A percentile compares a stretch with the other conserved stretches of the same genome.
phyloP scores from a whole-genome alignment of 805 yeast genomes.

The Yamadazyma phyllophila region DNA sequence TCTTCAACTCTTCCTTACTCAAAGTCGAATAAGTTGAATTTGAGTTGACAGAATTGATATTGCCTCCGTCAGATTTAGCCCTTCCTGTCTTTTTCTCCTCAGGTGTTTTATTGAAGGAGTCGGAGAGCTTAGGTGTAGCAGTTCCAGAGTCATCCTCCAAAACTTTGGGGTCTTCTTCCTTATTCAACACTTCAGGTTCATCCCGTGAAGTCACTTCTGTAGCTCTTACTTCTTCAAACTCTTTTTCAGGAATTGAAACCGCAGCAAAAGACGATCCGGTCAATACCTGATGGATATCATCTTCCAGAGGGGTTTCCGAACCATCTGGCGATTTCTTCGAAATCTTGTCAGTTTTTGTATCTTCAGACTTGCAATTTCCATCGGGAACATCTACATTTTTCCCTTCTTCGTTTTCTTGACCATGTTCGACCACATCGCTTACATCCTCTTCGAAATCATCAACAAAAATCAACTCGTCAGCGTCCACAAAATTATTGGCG shows the following conservation, averaged over 20 bases:
- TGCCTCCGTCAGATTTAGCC: neutral
- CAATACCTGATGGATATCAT: conserved; percentile 19
- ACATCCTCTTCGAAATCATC: conserved; percentile 21
- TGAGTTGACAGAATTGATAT: conserved; percentile 10
- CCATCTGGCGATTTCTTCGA: neutral
- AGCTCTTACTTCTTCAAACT: conserved; percentile 7
- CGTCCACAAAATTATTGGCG: conserved; percentile 32
- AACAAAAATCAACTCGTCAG: conserved; percentile 22
- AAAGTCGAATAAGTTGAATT: conserved; percentile 16
- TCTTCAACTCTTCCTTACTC: conserved; percentile 11
- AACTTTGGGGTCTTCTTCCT: too few relatives aligned
- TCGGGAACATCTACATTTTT: too few relatives aligned
- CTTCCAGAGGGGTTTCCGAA: conserved; percentile 1
- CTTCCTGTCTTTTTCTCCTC: too few relatives aligned
- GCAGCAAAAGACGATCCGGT: conserved; percentile 39
- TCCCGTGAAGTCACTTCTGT: neutral
- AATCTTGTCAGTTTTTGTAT: neutral
- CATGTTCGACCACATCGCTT: neutral
- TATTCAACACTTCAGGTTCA: neutral
- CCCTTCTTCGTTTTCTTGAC: neutral
- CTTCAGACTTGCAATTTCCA: neutral
- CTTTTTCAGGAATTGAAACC: conserved; percentile 20
- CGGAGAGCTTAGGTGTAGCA: neutral
- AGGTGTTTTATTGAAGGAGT: too few relatives aligned
- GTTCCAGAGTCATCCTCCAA: neutral